phyloP scores from a whole-genome alignment of 129 eudicot genomes.

The Centrapalus pauciflorus region DNA sequence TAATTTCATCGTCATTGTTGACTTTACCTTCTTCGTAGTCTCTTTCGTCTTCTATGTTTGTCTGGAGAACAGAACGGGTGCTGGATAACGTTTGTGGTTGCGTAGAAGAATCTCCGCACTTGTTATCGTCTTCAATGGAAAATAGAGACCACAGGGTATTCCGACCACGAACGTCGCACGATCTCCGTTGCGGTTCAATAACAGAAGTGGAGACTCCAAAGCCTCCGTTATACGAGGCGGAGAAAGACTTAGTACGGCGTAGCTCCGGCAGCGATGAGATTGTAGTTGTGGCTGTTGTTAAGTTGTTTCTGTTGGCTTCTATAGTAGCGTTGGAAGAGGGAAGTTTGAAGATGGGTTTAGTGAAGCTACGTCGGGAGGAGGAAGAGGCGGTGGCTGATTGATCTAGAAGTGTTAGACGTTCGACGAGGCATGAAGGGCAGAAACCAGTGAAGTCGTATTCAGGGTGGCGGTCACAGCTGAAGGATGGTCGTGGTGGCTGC shows the following conservation, averaged over 20 bases:
- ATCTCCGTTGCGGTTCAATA: slow-evolving; percentile 64
- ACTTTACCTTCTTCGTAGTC: slow-evolving; percentile 15
- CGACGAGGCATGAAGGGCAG: slow-evolving; percentile 61
- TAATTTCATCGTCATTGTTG: slow-evolving; percentile 1
- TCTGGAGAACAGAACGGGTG: too few relatives aligned
- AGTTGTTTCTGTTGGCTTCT: too few relatives aligned
- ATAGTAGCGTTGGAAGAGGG: too few relatives aligned
- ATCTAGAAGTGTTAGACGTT: slow-evolving; percentile 53
- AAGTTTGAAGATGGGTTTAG: too few relatives aligned
- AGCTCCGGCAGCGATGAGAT: slow-evolving; percentile 31
- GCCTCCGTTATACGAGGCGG: slow-evolving; percentile 51
- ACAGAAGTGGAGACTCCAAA: too few relatives aligned
- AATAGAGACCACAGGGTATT: slow-evolving; percentile 48
- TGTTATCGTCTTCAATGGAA: slow-evolving; percentile 34
- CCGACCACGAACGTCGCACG: slow-evolving; percentile 59
- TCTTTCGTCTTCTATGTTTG: too few relatives aligned
- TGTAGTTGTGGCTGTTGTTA: too few relatives aligned
- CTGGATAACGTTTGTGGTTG: too few relatives aligned
- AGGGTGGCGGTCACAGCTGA: slow-evolving; percentile 60
- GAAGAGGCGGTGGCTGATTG: too few relatives aligned
- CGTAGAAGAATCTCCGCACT: too few relatives aligned
- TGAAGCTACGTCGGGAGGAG: too few relatives aligned
- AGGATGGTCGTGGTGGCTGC: slow-evolving; percentile 39
- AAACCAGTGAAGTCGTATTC: slow-evolving; percentile 51
- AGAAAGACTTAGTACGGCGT: slow-evolving; percentile 55